These are phyloP conservation scores for Raddia guianensis DNA, from an alignment of 176 grass and related monocot species.

Conservation along the genomic window DNA sequence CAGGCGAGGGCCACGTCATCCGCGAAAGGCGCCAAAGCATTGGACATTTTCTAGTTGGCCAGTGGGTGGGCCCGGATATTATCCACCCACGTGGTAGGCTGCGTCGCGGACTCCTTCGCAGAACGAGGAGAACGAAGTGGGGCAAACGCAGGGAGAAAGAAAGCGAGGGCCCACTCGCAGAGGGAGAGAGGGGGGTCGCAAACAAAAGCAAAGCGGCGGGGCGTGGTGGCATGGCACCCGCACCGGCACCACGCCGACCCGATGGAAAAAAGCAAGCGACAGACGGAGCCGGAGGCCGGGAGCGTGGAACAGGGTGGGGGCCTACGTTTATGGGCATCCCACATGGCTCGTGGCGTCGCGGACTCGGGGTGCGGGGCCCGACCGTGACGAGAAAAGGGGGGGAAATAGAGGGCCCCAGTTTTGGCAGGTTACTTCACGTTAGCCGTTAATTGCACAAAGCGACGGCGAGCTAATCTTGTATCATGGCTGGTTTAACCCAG, in stretches of 20 bases:
- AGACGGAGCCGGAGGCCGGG: background rate
- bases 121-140: background rate
- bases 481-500: background rate
- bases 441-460: constrained; percentile 7
- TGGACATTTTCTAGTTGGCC: constrained; percentile 23
- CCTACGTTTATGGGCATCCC: constrained; percentile 39
- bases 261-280: background rate
- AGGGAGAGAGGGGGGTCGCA: background rate
- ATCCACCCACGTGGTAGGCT: constrained; percentile 41
- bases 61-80: background rate
- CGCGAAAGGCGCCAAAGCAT: constrained; percentile 7
- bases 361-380: constrained; percentile 15
- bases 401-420: no score
- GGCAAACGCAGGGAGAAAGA: background rate
- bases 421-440: background rate
- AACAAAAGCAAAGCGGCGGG: constrained; percentile 6
- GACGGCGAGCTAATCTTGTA: constrained; percentile 20
- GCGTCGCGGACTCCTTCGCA: background rate
- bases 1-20: constrained; percentile 29
- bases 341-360: constrained; percentile 41
- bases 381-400: background rate
- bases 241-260: constrained; percentile 9
- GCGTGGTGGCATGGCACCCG: no score
- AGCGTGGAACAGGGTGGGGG: constrained; percentile 11
- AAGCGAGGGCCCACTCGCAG: background rate